phyloP scores from a whole-genome alignment of 1,139 yeast species.

The Ogataea hybrid region DNA sequence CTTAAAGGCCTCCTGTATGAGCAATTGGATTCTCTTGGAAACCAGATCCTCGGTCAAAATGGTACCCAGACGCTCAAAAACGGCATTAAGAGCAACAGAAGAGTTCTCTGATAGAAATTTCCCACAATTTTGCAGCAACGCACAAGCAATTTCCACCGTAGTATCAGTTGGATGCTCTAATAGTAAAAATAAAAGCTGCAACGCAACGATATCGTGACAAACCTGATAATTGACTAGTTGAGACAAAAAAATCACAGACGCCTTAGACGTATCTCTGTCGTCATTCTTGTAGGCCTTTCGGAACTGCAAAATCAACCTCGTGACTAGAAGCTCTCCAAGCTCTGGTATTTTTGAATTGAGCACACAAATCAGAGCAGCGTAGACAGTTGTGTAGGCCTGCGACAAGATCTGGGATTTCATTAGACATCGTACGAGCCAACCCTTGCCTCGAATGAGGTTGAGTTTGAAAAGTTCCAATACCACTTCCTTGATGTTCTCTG shows the following conservation, averaged over 20 bases:
- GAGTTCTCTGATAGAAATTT: slow-evolving; percentile 41
- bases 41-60: slow-evolving; percentile 56
- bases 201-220: slow-evolving; percentile 56
- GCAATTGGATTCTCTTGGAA: slow-evolving; percentile 42
- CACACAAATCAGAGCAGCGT: slow-evolving; percentile 58
- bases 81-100: slow-evolving; percentile 44
- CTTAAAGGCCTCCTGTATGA: slow-evolving; percentile 54
- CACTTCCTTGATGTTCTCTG: slow-evolving; percentile 46
- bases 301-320: slow-evolving; percentile 59
- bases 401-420: slow-evolving; percentile 54
- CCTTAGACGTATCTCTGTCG: slow-evolving; percentile 43
- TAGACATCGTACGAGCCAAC: slow-evolving; percentile 53
- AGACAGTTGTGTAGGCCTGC: slow-evolving; percentile 40
- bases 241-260: slow-evolving; percentile 51
- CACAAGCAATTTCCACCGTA: slow-evolving; percentile 47
- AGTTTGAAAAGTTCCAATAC: slow-evolving; percentile 49
- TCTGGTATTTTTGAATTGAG: slow-evolving; percentile 69
- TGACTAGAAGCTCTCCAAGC: slow-evolving; percentile 57
- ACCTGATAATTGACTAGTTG: slow-evolving; percentile 67
- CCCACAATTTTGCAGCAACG: slow-evolving; percentile 45
- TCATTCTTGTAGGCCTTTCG: slow-evolving; percentile 51
- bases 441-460: slow-evolving; percentile 60
- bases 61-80: slow-evolving; percentile 61
- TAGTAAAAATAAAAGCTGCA: slow-evolving; percentile 63
- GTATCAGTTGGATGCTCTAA: slow-evolving; percentile 53